Evolutionary conservation across 169 alveolate genomes (phyloP).

Genomic region (Plasmodium coatneyi): DNA sequence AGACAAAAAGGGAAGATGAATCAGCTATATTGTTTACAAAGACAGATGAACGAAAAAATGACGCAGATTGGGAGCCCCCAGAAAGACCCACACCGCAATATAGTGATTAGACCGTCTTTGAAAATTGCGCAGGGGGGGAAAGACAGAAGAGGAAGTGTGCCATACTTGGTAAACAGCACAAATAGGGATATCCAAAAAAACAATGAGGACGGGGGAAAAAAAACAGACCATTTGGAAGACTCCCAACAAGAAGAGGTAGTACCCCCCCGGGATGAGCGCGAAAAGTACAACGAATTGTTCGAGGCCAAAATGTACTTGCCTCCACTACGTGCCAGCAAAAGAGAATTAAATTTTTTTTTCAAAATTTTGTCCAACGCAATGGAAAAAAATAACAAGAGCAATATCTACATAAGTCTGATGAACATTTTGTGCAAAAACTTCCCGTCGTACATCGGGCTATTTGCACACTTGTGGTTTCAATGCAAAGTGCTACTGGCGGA

Average conservation of each 20-base stretch:
- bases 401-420: conserved; percentile 36
- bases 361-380: conserved; percentile 5
- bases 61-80: not conserved
- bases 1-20: not conserved
- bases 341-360: conserved; percentile 24
- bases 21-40: not conserved
- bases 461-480: conserved; percentile 55
- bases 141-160: not conserved
- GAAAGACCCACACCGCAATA: not conserved
- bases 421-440: conserved; percentile 35
- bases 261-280: not conserved
- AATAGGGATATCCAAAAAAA: not conserved
- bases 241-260: not conserved
- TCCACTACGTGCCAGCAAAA: conserved; percentile 16
- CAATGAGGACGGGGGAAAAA: not conserved
- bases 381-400: conserved; percentile 6
- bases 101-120: not conserved
- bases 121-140: not conserved
- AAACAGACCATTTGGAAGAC: not conserved
- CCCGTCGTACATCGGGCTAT: conserved; percentile 46
- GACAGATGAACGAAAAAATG: not conserved
- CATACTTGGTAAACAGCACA: not conserved
- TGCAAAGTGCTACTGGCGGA: conserved; percentile 54
- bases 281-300: conserved; percentile 16
- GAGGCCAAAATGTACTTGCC: conserved; percentile 34